Base-by-base conservation (phyloP, 2,329 filamentous ascomycete genomes). In the Rhinocladiella similis region DNA sequence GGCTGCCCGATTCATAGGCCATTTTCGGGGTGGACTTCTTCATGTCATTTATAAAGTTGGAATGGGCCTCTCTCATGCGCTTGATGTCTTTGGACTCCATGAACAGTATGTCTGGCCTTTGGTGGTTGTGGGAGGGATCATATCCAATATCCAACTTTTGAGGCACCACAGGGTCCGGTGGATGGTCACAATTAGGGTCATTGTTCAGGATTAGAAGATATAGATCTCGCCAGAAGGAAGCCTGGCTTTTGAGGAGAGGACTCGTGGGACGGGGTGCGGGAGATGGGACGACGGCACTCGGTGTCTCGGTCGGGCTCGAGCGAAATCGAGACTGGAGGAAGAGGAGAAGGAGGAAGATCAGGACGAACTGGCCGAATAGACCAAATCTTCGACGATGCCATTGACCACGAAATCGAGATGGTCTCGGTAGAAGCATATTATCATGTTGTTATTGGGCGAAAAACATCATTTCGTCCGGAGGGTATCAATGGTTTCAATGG, bases 1-100 rank as follows among this genome's bases (percentile, higher is more conserved):
- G 69, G 7, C 72, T 73, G 7, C 66, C 68, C 41, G 59, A 50
- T 3, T 61, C 52, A 50, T 67, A 73, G 3, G 70, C 68, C 16
- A 78, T 48, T 7, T 48, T 48, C 1, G 52, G 53, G 41, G 54
- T 47, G 39, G 35, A 27, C 5, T 36, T 50, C 29, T 53, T 62
- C 43, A 73, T 62, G 46, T 71, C 69, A 33, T 67, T 61, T 22
- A 79, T 61, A 60, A 77, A 78, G 5, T 66, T 67, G 25, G 69
- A 66, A 65, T 79, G 77, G 3, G 72, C 68, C 39, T 69, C 66
- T 46, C 70, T 67, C 70, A 75, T 73, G 29, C 64, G 63, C 39
- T 64, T 65, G 48, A 70, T 54, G 49, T 71, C 68, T 14, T 65
- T 63, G n/a, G 72, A 67, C 5, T 68, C 67, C 54, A 75, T 61